Base-by-base conservation (phyloP, 2,329 filamentous ascomycete species). In the Botrytis medusae region DNA sequence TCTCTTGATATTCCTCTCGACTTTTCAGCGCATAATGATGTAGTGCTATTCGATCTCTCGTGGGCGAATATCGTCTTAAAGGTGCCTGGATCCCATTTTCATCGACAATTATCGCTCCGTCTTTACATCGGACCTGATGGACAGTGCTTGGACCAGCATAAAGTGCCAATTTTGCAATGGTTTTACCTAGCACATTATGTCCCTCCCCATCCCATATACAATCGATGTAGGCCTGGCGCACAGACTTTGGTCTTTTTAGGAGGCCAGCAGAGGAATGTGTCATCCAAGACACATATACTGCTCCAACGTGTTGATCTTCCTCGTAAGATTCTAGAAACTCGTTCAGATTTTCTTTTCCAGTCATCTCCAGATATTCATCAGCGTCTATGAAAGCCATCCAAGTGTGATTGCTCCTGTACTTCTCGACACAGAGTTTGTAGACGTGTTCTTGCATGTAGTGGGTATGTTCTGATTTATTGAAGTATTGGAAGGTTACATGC, bases 11-110 rank as follows among this genome's bases (percentile, higher is more conserved):
- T 72, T 82, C 78, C 74, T 81, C 78, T 40, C 77, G 74, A 71
- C 79, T 81, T 75, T 82, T 81, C 60, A 79, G 71, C 7, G 79
- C 79, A 74, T 81, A 82, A 71, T 82, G 81, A 73, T 82, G 81
- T 71, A 82, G 63, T 3, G 77, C 77, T 64, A 82, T 77, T 40
- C 78, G 73, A 60, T 80, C 75, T 46, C 78, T 78, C 22, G 79
- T 80, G 37, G 80, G 79, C 37, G 79, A 78, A 34, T 70, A 68
- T 40, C 79, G 74, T 65, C 74, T 77, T 3, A 77, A 75, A 22
- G 74, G 74, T 16, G 78, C 61, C 46, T 57, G 25, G 61, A 79
- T 77, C 25, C 76, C 75, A 63, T 78, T 61, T 69, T 81, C 80
- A 59, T 79, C 78, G 8, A 81, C 77, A 16, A 75, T 77, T 59